Percentiles rank a stretch among this genome's conserved stretches.
phyloP scores from a whole-genome alignment of 768 basidiomycete genomes.

The Gloeostereum incarnatum region DNA sequence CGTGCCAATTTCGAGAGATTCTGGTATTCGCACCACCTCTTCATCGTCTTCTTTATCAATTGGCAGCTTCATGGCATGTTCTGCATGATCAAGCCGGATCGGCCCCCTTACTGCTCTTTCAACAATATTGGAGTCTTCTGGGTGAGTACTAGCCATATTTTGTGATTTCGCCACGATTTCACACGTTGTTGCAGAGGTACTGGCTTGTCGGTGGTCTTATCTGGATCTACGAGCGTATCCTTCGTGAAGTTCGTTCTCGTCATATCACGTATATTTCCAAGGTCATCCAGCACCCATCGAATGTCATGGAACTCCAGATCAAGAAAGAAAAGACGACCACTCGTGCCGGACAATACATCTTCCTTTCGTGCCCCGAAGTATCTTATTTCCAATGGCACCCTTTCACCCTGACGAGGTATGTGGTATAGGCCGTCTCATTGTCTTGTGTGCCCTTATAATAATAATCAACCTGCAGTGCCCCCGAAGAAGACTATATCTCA shows the following conservation, averaged over 20 bases:
- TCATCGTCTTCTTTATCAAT: slow-evolving; percentile 83
- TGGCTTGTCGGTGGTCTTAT: slow-evolving; percentile 83
- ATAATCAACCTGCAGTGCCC: slow-evolving; percentile 46
- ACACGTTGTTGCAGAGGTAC: slow-evolving; percentile 47
- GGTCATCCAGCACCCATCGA: slow-evolving; percentile 91
- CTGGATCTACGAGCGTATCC: slow-evolving; percentile 80
- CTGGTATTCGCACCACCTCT: slow-evolving; percentile 85
- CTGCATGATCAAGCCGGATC: slow-evolving; percentile 94
- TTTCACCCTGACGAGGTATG: slow-evolving; percentile 81
- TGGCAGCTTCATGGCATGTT: slow-evolving; percentile 98
- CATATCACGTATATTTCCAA: slow-evolving; percentile 90
- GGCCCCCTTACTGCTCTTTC: slow-evolving; percentile 77
- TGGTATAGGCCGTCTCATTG: slow-evolving; percentile 6
- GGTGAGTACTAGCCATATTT: slow-evolving; percentile 37
- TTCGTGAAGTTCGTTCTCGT: slow-evolving; percentile 85
- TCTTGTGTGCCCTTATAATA: not conserved
- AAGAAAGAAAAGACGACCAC: slow-evolving; percentile 87
- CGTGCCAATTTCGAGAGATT: slow-evolving; percentile 78
- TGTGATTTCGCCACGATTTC: slow-evolving; percentile 4
- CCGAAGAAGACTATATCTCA: slow-evolving; percentile 91
- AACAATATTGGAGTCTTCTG: slow-evolving; percentile 90
- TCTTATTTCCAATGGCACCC: slow-evolving; percentile 98
- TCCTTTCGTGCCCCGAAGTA: slow-evolving; percentile 82
- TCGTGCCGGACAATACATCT: slow-evolving; percentile 91
- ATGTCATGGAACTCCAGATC: slow-evolving; percentile 91